A percentile compares a stretch with the other conserved stretches of the same genome.
phyloP scores from a whole-genome alignment of 257 asterid genomes.

The Lantana camara region DNA sequence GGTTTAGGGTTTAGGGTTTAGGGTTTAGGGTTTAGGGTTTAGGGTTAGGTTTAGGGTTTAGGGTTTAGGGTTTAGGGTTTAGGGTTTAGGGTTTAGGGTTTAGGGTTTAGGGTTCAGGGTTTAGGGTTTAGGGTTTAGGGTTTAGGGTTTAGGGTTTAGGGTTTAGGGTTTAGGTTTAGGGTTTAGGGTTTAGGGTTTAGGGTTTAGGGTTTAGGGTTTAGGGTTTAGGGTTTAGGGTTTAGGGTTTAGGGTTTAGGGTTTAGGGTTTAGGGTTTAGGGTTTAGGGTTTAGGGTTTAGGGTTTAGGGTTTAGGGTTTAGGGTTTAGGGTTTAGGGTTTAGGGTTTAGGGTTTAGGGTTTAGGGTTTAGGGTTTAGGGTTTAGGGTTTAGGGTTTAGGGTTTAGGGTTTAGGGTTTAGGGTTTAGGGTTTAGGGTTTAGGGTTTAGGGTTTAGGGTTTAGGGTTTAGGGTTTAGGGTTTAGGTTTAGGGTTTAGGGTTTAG shows the following conservation, averaged over 20 bases:
- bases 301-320: slow-evolving; percentile 1
- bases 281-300: slow-evolving; percentile 8
- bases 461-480: slow-evolving; percentile 31
- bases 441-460: slow-evolving; percentile 27
- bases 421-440: slow-evolving; percentile 30
- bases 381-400: slow-evolving; percentile 29
- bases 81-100: background rate
- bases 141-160: background rate
- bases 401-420: slow-evolving; percentile 20
- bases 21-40: no score
- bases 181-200: slow-evolving; percentile 12
- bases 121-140: background rate
- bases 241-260: slow-evolving; percentile 27
- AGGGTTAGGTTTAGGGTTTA: slow-evolving; percentile 7
- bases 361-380: slow-evolving; percentile 32
- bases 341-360: slow-evolving; percentile 28
- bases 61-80: slow-evolving; percentile 1
- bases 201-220: no score
- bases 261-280: background rate
- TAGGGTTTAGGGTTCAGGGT: background rate
- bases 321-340: slow-evolving; percentile 16
- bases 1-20: slow-evolving; percentile 6
- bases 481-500: slow-evolving; percentile 22
- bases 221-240: slow-evolving; percentile 20
- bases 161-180: background rate